Evolutionary conservation across 2,329 filamentous ascomycete species (phyloP), one percentile per base, ranked within the genome.

Genomic region (Fusarium nematophilum): DNA sequence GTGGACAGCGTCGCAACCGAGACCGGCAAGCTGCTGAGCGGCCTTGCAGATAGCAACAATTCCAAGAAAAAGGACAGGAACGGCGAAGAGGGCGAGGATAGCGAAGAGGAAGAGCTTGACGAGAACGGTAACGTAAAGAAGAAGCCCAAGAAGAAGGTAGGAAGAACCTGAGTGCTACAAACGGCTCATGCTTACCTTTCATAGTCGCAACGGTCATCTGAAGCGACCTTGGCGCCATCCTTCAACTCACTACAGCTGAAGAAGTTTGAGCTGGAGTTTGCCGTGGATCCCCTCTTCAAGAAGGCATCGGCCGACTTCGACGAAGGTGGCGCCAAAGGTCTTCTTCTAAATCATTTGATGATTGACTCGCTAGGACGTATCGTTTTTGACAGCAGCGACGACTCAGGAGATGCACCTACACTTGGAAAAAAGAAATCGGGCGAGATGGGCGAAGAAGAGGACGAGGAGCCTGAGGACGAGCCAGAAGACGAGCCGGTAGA

Each of bases 301-400:
- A 99, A 99, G 72, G 94, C 94, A 1, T 96, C 94, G 6, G 95
- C 95, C 36, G 95, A 99, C 78, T 99, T 99, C 65, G 95, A 99
- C 72, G 95, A 99, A 78, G 95, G 95, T 15, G 95, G 95, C 52
- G 95, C 95, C 52, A 99, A 98, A 76, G 95, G 95, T 15, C 82
- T 99, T 34, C 82, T 99, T 15, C 83, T 99, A 26, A 99, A 99
- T 71, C 94, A 99, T 75, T 82, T 99, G n/a, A 92, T 94, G 71
- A 97, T 99, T 63, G 95, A 99, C 75, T 86, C 87, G 2, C 87
- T 92, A 62, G 95, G 95, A 34, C 87, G 94, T 29, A 99, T 99
- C 59, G 93, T 99, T 5, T 99, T 99, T 72, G 95, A 99, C 77
- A 98, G 94, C 79, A 98, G 93, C 71, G 94, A 99, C 73, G 95